Evolutionary conservation across 2,329 filamentous ascomycete species (phyloP), one percentile per base, ranked within the genome.

Genomic region (Colletotrichum chrysophilum): DNA sequence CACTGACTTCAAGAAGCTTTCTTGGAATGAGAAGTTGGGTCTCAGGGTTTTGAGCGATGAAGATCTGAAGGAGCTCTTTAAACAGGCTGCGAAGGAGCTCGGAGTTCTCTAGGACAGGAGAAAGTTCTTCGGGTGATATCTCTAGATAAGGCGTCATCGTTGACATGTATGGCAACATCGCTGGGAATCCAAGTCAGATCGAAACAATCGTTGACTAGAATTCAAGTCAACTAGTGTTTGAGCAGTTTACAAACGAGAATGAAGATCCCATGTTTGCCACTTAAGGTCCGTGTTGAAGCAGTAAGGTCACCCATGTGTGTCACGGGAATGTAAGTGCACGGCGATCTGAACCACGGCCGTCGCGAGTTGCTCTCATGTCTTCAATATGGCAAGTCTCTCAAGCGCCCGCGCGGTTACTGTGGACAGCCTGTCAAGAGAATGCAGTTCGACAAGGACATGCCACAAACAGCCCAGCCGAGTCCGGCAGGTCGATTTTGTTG

Each of bases 311-410:
- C 21, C 38, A 43, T 43, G 18, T 48, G 4, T 48, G 38, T n/a
- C 38, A 48, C 18, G 2, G 2, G 3, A 48, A n/a, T 3, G 2
- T n/a, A 18, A 7, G 1, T 28, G 52, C 16, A 18, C 2, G 0
- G 13, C 0, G 4, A 56, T 14, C 1, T 26, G 1, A 12, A n/a
- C 5, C 13, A 26, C 4, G 24, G 21, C 24, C 24, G 24, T 56
- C 8, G 52, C 52, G 12, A 56, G 1, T 56, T 56, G 52, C 52
- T 56, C 52, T 56, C 13, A 3, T 1, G 13, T 28, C 21, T 56
- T 28, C 24, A 9, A 9, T 18, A 13, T 26, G 24, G 24, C 52
- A 56, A 56, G 52, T 56, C 52, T 6, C 43, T 0, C 0, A 48
- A 48, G 0, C 8, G 0, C 1, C 21, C 24, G 18, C 18, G 43